Percentiles rank a stretch among this genome's conserved stretches.
Conservation (phyloP, 192 early-diverging fungal species). For the Lunasporangiospora selenospora region DNA sequence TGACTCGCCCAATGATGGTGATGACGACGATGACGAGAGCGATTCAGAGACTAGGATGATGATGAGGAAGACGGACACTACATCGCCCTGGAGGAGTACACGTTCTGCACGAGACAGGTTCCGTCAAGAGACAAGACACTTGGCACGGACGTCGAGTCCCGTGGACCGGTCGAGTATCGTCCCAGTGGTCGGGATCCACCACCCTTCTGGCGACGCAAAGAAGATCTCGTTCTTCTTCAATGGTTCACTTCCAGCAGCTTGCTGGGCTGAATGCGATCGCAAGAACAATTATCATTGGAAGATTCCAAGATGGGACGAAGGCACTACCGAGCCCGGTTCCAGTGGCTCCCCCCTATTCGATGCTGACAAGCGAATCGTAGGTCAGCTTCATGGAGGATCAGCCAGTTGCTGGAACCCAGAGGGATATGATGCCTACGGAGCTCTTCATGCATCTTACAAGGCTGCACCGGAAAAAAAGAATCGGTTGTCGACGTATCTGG, state of each 20-base stretch:
- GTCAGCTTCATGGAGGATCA: constrained; percentile 54
- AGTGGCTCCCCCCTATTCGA: constrained; percentile 54
- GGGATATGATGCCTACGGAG: constrained; percentile 55
- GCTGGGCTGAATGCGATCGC: constrained; percentile 48
- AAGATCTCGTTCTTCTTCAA: constrained; percentile 53
- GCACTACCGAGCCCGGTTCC: constrained; percentile 54
- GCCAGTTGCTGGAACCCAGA: constrained; percentile 51
- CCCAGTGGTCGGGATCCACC: constrained; percentile 53
- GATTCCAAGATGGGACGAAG: constrained; percentile 49
- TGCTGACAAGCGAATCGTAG: constrained; percentile 50
- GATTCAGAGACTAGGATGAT: too few species aligned
- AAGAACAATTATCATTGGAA: constrained; percentile 47
- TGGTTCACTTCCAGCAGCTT: constrained; percentile 34
- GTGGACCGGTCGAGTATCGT: neutral
- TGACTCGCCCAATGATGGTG: too few species aligned
- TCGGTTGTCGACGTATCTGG: constrained; percentile 26
- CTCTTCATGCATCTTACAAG: constrained; percentile 38
- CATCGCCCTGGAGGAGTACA: constrained; percentile 14
- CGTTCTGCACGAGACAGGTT: constrained; percentile 2
- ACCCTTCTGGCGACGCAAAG: constrained; percentile 54
- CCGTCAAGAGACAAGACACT: neutral
- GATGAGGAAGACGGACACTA: too few species aligned
- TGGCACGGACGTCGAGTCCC: neutral
- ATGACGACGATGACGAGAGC: neutral
- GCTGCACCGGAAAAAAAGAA: constrained; percentile 28